A percentile compares a stretch with the other conserved stretches of the same genome.
These are phyloP conservation scores for Barnettozyma botsteinii DNA, from an alignment of 805 yeast genomes.

Conservation along the genomic window DNA sequence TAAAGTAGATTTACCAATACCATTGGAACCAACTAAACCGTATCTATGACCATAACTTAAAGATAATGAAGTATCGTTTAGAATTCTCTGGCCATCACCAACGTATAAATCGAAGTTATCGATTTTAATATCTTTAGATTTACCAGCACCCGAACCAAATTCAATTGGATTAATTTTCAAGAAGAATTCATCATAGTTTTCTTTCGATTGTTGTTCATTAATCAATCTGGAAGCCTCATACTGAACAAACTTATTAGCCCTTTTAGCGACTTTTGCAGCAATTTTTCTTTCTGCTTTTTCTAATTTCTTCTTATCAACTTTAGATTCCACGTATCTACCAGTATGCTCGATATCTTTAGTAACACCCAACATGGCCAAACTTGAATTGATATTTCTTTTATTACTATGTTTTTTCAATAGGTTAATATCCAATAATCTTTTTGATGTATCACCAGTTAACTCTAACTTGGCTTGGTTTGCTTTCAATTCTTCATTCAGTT, in stretches of 20 bases:
- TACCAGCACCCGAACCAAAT: slow-evolving; percentile 84
- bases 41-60: slow-evolving; percentile 90
- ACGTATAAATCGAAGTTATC: slow-evolving; percentile 92
- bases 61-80: slow-evolving; percentile 81
- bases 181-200: slow-evolving; percentile 91
- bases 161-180: slow-evolving; percentile 93
- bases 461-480: slow-evolving; percentile 70
- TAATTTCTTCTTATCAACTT: slow-evolving; percentile 93
- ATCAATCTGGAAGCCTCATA: slow-evolving; percentile 93
- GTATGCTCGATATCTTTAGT: slow-evolving; percentile 83
- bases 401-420: slow-evolving; percentile 54
- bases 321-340: slow-evolving; percentile 85
- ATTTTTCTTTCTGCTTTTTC: slow-evolving; percentile 97
- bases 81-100: slow-evolving; percentile 91
- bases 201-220: slow-evolving; percentile 47
- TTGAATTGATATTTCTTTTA: slow-evolving; percentile 68
- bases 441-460: slow-evolving; percentile 81
- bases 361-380: slow-evolving; percentile 72
- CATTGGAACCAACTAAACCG: slow-evolving; percentile 97
- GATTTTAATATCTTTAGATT: slow-evolving; percentile 92
- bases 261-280: slow-evolving; percentile 93
- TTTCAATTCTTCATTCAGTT: slow-evolving; percentile 45
- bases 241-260: slow-evolving; percentile 71
- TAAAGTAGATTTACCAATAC: slow-evolving; percentile 97
- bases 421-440: slow-evolving; percentile 76